Evolutionary conservation across 345 rosid genomes (phyloP).

Genomic region (Eucalyptus sp.): DNA sequence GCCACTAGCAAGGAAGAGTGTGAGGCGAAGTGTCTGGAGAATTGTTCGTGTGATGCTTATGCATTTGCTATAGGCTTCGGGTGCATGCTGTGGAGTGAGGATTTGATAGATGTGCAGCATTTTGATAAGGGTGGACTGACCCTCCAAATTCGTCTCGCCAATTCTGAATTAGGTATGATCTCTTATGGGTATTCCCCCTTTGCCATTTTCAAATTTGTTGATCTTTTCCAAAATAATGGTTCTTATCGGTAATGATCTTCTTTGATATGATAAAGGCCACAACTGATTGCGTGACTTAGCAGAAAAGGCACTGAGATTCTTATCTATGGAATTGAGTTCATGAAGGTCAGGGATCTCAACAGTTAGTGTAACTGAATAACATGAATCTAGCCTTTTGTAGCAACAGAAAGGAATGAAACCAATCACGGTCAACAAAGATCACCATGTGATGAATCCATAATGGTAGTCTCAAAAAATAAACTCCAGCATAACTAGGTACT

Average conservation of each 20-base stretch:
- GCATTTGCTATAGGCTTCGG: constrained; percentile 23
- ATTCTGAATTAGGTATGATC: constrained; percentile 42
- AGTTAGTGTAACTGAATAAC: background rate
- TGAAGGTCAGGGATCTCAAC: background rate
- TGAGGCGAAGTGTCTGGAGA: constrained; percentile 2
- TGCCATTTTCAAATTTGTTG: background rate
- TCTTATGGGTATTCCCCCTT: background rate
- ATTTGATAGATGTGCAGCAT: constrained; percentile 41
- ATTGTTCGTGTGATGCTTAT: constrained; percentile 62
- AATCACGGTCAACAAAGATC: background rate
- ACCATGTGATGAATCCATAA: background rate
- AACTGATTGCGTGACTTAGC: background rate
- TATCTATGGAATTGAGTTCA: background rate
- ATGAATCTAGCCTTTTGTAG: background rate
- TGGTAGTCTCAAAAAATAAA: background rate
- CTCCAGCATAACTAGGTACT: background rate
- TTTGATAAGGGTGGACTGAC: constrained; percentile 15
- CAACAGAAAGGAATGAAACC: background rate
- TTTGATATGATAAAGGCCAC: background rate
- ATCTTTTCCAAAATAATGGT: background rate
- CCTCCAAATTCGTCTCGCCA: constrained; percentile 39
- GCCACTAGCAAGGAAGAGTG: background rate
- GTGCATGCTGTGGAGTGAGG: constrained; percentile 49
- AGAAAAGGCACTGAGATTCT: background rate
- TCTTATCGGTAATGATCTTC: background rate